Percentiles rank a stretch among this genome's conserved stretches.
Evolutionary conservation across 352 stramenopile species (phyloP).

Genomic region (Phytopythium cucurbitacearum): DNA sequence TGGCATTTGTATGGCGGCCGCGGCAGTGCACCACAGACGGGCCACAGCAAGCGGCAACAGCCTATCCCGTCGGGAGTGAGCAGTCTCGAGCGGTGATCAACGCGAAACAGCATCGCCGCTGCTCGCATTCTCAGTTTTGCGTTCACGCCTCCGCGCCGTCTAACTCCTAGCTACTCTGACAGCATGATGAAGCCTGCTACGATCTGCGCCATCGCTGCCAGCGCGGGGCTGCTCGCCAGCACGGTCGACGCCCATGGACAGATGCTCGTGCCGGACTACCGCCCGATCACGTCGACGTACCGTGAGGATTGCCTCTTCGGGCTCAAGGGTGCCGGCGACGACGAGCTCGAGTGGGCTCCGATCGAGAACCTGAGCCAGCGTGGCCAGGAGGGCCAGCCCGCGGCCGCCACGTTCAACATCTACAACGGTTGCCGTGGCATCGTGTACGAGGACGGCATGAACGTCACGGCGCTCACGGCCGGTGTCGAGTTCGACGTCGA

Average conservation of each 20-base stretch:
- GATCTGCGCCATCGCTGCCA: constrained; percentile 19
- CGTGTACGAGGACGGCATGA: constrained; percentile 40
- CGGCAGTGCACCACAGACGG: not conserved
- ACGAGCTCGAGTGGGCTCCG: constrained; percentile 44
- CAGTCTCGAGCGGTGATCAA: not conserved
- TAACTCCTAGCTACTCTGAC: not conserved
- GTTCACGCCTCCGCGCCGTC: not conserved
- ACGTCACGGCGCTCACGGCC: constrained; percentile 36
- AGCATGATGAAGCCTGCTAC: constrained; percentile 21
- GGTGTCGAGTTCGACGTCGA: constrained; percentile 39
- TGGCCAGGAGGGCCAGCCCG: constrained; percentile 37
- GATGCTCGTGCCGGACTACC: constrained; percentile 28
- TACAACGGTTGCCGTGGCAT: constrained; percentile 58
- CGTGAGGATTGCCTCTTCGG: constrained; percentile 28
- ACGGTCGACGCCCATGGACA: constrained; percentile 27
- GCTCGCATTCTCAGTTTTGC: constrained; percentile 1
- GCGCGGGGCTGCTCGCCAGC: constrained; percentile 14
- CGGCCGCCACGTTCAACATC: constrained; percentile 41
- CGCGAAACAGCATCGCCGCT: not conserved
- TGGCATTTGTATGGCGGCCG: not conserved
- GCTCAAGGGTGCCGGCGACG: constrained; percentile 38
- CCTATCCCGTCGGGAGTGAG: not conserved
- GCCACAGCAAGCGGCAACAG: not conserved
- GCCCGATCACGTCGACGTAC: constrained; percentile 35
- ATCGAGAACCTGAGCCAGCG: constrained; percentile 53